Base-by-base conservation (phyloP, 2,329 filamentous ascomycete species). In the Microsporum canis region DNA sequence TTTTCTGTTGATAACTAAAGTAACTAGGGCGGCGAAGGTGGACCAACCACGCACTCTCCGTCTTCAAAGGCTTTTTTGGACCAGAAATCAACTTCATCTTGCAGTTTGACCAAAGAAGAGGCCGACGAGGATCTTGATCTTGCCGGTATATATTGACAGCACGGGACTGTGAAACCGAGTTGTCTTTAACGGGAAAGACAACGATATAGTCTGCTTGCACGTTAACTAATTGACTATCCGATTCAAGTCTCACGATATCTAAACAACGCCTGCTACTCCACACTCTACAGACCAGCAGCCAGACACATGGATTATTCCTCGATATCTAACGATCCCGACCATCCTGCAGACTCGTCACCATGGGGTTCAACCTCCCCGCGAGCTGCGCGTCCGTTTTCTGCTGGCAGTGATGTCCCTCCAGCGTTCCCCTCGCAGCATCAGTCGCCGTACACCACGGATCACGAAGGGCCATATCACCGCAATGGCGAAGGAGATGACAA, bases 301-400 rank as follows among this genome's bases (percentile, higher is more conserved):
- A 12, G 14, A 2, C 63, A 49, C 57, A 88, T 88, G 86, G 86
- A 88, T 71, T 88, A 88, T 72, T 84, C 84, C 61, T 71, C 78
- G 38, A 75, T 83, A 58, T 76, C 79, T 60, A 75, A 81, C 66
- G 83, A 86, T 67, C 77, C 80, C 36, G 82, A 84, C 60, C 78
- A 83, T 68, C 80, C 82, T 51, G 77, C 77, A 39, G 84, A 79
- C 59, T 67, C 77, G 61, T 86, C 84, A 39, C 86, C 86, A 60
- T 88, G 86, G 86, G 79, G 76, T 70, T 53, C 49, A 6, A 69
- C 5, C 75, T 74, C 65, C 63, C 71, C 61, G 62, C 71, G 62
- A 67, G 72, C 49, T 68, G 64, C 61, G 69, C 79, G 76, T 70
- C 69, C 6, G 74, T 75, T 64, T 64, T 71, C 72, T 60, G 67